phyloP scores from a whole-genome alignment of 2,329 filamentous ascomycete species.

The Neonectria coccinea region DNA sequence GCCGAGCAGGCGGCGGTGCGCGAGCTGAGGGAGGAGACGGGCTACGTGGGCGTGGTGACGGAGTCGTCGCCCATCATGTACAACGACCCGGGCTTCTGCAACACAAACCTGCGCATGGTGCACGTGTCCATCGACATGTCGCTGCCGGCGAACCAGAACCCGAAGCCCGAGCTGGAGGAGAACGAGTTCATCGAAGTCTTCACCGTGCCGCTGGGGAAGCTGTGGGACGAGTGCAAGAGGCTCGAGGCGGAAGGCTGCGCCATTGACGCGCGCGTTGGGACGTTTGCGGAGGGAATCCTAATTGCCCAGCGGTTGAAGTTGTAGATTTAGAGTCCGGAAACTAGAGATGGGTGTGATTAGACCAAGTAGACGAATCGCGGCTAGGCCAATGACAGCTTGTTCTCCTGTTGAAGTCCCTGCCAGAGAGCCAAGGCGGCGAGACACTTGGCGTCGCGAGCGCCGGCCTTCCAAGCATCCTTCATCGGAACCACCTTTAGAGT shows the following conservation, averaged over 20 bases:
- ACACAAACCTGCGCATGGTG: slow-evolving; percentile 76
- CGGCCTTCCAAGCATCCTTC: slow-evolving; percentile 68
- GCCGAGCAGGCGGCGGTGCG: slow-evolving; percentile 71
- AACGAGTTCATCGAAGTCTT: slow-evolving; percentile 88
- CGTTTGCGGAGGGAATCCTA: slow-evolving; percentile 82
- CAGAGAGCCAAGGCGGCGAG: slow-evolving; percentile 69
- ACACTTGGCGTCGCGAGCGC: slow-evolving; percentile 69
- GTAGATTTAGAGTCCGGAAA: slow-evolving; percentile 49
- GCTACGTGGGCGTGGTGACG: slow-evolving; percentile 67
- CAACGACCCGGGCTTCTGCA: slow-evolving; percentile 75
- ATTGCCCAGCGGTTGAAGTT: slow-evolving; percentile 70
- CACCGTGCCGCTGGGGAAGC: slow-evolving; percentile 69
- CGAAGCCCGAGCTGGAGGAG: slow-evolving; percentile 78
- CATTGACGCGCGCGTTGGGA: slow-evolving; percentile 83
- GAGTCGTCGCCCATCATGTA: slow-evolving; percentile 75
- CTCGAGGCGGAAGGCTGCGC: slow-evolving; percentile 79
- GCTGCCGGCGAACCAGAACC: slow-evolving; percentile 75
- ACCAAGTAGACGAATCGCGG: slow-evolving; percentile 16
- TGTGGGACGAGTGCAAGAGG: slow-evolving; percentile 75
- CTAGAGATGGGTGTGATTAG: slow-evolving; percentile 17
- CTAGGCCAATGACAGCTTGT: slow-evolving; percentile 50
- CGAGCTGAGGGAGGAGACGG: slow-evolving; percentile 75
- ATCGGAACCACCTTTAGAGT: slow-evolving; percentile 69
- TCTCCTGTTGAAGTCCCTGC: slow-evolving; percentile 65
- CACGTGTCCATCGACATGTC: slow-evolving; percentile 79